Evolutionary conservation across 2,329 filamentous ascomycete species (phyloP).

Genomic region (Ophiognomonia clavigignenti-juglandacearum): DNA sequence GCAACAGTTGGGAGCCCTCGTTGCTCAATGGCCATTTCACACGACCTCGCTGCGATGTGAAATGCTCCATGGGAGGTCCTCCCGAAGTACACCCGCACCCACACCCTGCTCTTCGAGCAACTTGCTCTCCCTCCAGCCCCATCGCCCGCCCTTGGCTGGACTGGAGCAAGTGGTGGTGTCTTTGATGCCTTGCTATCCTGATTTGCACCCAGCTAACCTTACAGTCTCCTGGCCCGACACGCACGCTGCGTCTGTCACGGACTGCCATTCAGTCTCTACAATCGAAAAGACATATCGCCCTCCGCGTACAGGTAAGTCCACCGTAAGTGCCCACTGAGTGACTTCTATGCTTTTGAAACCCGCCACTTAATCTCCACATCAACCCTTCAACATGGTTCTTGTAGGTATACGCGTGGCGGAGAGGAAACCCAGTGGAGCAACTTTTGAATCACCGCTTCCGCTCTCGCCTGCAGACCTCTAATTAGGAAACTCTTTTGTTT

Average conservation of each 20-base stretch:
- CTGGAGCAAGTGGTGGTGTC: neutral
- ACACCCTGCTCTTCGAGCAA: constrained; percentile 25
- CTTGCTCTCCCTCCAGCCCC: neutral
- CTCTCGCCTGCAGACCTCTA: constrained; percentile 76
- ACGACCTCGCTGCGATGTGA: constrained; percentile 49
- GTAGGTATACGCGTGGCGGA: constrained; percentile 95
- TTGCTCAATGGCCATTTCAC: constrained; percentile 73
- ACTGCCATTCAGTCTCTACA: neutral
- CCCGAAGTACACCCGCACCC: too few species aligned
- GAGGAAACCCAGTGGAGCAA: constrained; percentile 51
- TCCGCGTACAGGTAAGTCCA: neutral
- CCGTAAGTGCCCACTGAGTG: too few species aligned
- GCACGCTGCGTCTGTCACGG: neutral
- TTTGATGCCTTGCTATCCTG: constrained; percentile 5
- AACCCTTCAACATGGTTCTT: constrained; percentile 68
- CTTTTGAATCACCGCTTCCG: constrained; percentile 43
- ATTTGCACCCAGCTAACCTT: constrained; percentile 7
- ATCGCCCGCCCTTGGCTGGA: neutral
- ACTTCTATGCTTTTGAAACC: too few species aligned
- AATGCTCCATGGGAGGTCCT: constrained; percentile 73
- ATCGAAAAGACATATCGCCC: neutral
- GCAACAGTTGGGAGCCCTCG: constrained; percentile 37
- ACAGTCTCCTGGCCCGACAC: neutral
- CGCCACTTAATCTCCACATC: constrained; percentile 89
- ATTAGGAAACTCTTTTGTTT: constrained; percentile 43